Evolutionary conservation across 2,329 filamentous ascomycete species (phyloP).

Genomic region (Claviceps digitariae): DNA sequence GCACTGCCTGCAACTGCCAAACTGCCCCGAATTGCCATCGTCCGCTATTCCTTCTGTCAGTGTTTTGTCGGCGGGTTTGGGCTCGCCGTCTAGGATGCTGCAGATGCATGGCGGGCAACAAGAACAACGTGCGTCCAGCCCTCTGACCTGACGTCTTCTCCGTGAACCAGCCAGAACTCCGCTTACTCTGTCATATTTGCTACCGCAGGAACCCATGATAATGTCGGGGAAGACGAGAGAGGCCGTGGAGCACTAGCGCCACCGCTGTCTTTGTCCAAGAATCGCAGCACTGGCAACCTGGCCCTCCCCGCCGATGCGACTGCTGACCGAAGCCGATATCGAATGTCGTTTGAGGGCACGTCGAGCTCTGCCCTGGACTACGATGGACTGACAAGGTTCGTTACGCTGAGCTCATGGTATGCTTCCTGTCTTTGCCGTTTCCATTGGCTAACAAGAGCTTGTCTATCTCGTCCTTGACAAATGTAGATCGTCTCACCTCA

Average conservation of each 20-base stretch:
- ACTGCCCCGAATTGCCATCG: constrained; percentile 6
- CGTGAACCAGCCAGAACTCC: constrained; percentile 1
- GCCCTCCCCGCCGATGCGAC: constrained; percentile 30
- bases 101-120: constrained; percentile 28
- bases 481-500: constrained; percentile 63
- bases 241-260: constrained; percentile 32
- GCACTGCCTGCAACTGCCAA: neutral
- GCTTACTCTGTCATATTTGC: constrained; percentile 11
- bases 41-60: constrained; percentile 9
- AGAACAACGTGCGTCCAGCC: constrained; percentile 23
- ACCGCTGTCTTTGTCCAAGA: constrained; percentile 44
- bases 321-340: constrained; percentile 47
- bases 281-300: constrained; percentile 52
- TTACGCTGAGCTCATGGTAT: constrained; percentile 11
- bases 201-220: constrained; percentile 19
- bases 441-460: neutral
- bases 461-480: neutral
- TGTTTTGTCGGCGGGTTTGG: constrained; percentile 4
- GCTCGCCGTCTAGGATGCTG: constrained; percentile 27
- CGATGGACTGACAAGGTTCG: constrained; percentile 61
- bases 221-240: constrained; percentile 22
- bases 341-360: constrained; percentile 66
- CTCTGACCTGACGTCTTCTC: neutral
- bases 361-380: constrained; percentile 44
- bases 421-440: constrained; percentile 8